Evolutionary conservation across 208 protist species (phyloP).

Genomic region (Leishmania gerbilli): DNA sequence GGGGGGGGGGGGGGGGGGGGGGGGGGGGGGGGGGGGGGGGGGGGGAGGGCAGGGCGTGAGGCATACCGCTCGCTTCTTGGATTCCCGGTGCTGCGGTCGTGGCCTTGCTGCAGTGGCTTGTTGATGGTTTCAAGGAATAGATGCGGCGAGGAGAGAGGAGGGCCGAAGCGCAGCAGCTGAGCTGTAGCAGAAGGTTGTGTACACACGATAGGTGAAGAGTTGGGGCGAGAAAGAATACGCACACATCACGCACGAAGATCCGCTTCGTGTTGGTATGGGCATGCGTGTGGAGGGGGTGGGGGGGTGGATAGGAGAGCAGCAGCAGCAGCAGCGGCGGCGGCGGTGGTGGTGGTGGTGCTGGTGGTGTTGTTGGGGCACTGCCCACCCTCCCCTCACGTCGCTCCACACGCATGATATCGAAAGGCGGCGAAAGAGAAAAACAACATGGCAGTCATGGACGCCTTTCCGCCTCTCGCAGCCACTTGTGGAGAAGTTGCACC

Average conservation of each 20-base stretch:
- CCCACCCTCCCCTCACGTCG: not conserved
- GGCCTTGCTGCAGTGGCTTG: not conserved
- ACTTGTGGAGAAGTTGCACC: constrained; percentile 3
- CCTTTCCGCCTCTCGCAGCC: constrained; percentile 7
- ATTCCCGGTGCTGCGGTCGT: not conserved
- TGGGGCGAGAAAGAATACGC: not conserved
- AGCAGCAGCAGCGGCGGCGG: not conserved
- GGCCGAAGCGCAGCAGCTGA: not conserved
- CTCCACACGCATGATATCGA: not conserved
- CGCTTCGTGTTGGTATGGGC: not conserved
- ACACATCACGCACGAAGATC: not conserved
- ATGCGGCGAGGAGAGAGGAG: not conserved
- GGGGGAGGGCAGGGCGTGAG: too few relatives aligned
- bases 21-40: too few relatives aligned
- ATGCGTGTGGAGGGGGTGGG: not conserved
- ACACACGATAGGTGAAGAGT: not conserved
- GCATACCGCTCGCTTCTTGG: not conserved
- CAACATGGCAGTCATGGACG: not conserved
- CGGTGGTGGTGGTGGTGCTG: not conserved
- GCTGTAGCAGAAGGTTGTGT: not conserved
- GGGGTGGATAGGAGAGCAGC: not conserved
- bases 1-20: too few relatives aligned
- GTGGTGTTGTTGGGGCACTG: not conserved
- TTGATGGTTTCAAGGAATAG: not conserved
- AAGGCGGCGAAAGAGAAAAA: not conserved